Percentiles rank a stretch among this genome's conserved stretches.
Conservation (phyloP, 2,329 filamentous ascomycete genomes). For the Pseudovirgaria hyperparasitica region DNA sequence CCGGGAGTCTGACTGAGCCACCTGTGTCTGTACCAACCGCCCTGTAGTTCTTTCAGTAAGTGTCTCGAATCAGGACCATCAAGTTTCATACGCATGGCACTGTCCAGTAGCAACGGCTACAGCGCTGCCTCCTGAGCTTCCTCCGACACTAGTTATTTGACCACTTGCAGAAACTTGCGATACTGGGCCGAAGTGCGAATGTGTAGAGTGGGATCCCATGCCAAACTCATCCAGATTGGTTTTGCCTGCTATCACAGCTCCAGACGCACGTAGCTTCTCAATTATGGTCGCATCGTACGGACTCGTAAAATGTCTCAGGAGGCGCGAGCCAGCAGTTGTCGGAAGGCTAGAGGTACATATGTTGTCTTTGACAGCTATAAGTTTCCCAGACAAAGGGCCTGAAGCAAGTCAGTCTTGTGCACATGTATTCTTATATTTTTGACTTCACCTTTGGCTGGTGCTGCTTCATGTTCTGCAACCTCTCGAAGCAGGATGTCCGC, state of each 20-base stretch:
- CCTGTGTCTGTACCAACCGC: constrained; percentile 91
- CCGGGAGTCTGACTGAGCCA: constrained; percentile 75
- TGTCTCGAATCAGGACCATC: constrained; percentile 2
- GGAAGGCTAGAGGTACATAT: constrained; percentile 31
- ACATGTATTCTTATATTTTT: no score
- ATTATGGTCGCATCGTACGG: constrained; percentile 79
- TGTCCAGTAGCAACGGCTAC: constrained; percentile 60
- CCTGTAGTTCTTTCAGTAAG: constrained; percentile 19
- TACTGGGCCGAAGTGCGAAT: constrained; percentile 57
- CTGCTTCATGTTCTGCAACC: constrained; percentile 11
- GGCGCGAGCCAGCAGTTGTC: constrained; percentile 74
- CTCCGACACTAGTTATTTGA: constrained; percentile 23
- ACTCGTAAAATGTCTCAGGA: constrained; percentile 54
- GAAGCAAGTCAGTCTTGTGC: no score
- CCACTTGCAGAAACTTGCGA: constrained; percentile 29
- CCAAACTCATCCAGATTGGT: constrained; percentile 95
- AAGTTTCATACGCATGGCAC: constrained; percentile 40
- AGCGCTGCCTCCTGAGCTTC: constrained; percentile 84
- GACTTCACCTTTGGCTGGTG: no score
- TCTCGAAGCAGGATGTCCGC: constrained; percentile 12
- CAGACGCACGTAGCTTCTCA: constrained; percentile 48
- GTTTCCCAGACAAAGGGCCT: constrained; percentile 16
- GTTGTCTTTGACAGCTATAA: constrained; percentile 39
- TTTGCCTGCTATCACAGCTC: constrained; percentile 58
- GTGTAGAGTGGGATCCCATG: constrained; percentile 73